Conservation (phyloP, 2,329 filamentous ascomycete genomes). For the Ceratocystiopsis brevicomis region DNA sequence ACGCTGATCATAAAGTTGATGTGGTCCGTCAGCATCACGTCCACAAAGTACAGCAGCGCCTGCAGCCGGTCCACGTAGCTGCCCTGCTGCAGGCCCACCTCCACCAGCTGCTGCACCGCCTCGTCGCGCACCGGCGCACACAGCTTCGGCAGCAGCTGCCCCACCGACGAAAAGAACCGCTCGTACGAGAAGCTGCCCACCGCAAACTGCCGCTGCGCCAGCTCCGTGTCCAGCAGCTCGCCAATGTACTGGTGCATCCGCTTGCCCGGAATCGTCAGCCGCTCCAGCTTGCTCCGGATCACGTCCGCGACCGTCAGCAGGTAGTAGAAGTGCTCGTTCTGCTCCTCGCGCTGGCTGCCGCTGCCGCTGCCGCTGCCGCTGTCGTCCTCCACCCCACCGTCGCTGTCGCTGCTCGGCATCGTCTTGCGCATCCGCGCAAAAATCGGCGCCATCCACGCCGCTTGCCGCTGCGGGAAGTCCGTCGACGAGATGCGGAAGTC, state of each 20-base stretch:
- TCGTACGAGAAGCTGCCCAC: conserved; percentile 63
- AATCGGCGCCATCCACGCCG: conserved; percentile 27
- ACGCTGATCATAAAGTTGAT: conserved; percentile 63
- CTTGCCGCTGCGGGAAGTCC: conserved; percentile 38
- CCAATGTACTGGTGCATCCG: conserved; percentile 57
- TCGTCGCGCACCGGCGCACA: conserved; percentile 67
- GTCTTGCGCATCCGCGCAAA: conserved; percentile 41
- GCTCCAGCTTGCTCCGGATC: conserved; percentile 52
- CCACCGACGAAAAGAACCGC: conserved; percentile 62
- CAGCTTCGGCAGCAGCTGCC: conserved; percentile 54
- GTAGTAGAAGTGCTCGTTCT: conserved; percentile 41
- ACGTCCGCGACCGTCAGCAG: conserved; percentile 53
- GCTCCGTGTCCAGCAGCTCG: conserved; percentile 55
- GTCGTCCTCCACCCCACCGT: too few relatives aligned
- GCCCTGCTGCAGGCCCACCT: conserved; percentile 38
- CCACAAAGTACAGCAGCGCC: conserved; percentile 55
- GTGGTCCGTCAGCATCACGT: conserved; percentile 62
- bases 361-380: too few relatives aligned
- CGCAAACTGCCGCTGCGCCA: conserved; percentile 48
- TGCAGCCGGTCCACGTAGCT: conserved; percentile 60
- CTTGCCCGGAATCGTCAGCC: conserved; percentile 50
- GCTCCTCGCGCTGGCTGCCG: conserved; percentile 37
- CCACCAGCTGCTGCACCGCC: conserved; percentile 49
- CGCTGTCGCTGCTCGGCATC: conserved; percentile 24
- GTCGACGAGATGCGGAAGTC: conserved; percentile 53